Conservation (phyloP, 2,329 filamentous ascomycete species). For the Fusarium albosuccineum region DNA sequence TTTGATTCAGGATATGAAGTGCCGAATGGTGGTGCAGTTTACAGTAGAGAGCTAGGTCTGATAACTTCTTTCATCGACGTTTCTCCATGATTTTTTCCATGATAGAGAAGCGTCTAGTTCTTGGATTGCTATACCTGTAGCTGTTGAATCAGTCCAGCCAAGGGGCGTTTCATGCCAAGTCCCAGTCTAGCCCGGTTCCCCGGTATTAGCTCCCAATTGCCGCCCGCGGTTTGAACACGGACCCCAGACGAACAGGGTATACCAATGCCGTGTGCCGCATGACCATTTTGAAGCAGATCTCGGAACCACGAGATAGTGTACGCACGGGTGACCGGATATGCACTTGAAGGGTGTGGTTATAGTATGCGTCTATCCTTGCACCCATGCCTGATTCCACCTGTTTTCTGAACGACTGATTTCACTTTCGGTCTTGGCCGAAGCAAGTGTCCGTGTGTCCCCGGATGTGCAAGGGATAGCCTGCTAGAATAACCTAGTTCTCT, state of each 20-base stretch:
- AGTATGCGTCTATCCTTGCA: background rate
- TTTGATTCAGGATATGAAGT: background rate
- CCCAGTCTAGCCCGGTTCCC: background rate
- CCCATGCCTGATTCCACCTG: background rate
- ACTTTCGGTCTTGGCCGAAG: background rate
- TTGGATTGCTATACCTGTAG: background rate
- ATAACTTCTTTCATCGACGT: too few species aligned
- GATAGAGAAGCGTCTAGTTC: background rate
- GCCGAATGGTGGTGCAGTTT: background rate
- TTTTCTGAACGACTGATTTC: background rate
- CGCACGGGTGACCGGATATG: background rate
- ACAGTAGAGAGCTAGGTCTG: background rate
- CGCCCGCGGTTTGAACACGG: background rate
- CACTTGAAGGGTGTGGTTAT: background rate
- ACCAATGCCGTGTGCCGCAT: background rate
- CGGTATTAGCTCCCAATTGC: background rate
- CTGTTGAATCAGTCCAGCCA: background rate
- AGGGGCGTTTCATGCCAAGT: background rate
- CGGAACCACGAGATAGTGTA: background rate
- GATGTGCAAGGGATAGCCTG: background rate
- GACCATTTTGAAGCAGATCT: background rate
- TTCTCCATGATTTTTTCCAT: too few species aligned
- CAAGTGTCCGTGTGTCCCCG: background rate
- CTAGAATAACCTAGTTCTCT: background rate
- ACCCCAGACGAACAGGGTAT: background rate